Percentiles rank a stretch among this genome's conserved stretches.
These are phyloP conservation scores for Tetrahymena thermophila DNA, from an alignment of 73 alveolate genomes.

Conservation along the genomic window DNA sequence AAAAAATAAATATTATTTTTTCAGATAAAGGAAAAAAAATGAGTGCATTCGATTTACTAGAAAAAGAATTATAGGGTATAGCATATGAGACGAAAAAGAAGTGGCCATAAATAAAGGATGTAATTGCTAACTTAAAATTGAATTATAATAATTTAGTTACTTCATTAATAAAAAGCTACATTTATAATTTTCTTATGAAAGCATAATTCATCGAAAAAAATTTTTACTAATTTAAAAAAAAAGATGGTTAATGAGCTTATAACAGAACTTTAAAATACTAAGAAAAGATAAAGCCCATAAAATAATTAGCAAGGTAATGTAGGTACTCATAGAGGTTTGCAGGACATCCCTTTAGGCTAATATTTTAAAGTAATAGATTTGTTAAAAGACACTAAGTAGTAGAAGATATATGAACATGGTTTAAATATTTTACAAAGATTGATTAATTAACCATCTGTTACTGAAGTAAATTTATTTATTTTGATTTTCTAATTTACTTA, in stretches of 20 bases:
- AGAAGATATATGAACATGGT: background rate
- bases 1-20: background rate
- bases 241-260: background rate
- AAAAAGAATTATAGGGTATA: background rate
- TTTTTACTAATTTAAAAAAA: background rate
- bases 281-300: background rate
- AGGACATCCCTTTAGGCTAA: background rate
- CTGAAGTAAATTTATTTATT: background rate
- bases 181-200: too few relatives aligned
- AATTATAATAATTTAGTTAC: too few relatives aligned
- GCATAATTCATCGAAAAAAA: background rate
- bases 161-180: too few relatives aligned
- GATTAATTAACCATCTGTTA: background rate
- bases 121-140: background rate
- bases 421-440: background rate
- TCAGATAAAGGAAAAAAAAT: background rate
- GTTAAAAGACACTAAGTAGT: background rate
- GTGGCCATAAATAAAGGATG: background rate
- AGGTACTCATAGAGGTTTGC: background rate
- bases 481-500: too few relatives aligned
- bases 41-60: background rate
- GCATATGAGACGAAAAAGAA: background rate
- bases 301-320: background rate
- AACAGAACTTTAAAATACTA: background rate
- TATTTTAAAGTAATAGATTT: background rate